phyloP scores from a whole-genome alignment of 2,329 filamentous ascomycete species.

The Parafenestella ontariensis region DNA sequence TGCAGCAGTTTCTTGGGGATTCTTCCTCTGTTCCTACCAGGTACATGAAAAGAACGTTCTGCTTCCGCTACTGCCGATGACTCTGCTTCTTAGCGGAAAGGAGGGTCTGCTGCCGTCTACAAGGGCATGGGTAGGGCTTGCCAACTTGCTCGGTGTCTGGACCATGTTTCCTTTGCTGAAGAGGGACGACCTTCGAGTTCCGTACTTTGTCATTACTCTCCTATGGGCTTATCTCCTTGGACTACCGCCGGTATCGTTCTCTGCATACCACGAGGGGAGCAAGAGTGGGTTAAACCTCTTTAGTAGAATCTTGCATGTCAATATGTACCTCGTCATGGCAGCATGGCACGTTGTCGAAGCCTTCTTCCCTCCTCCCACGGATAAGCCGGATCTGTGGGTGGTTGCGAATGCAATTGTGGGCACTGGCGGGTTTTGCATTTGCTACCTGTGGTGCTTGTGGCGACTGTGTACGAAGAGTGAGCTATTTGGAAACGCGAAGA shows the following conservation, averaged over 20 bases:
- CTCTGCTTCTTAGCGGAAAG: conserved; percentile 78
- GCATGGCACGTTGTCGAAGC: conserved; percentile 81
- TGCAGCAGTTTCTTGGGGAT: conserved; percentile 88
- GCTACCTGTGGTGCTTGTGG: conserved; percentile 91
- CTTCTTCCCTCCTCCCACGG: conserved; percentile 69
- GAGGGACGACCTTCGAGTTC: conserved; percentile 81
- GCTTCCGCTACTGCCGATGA: conserved; percentile 92
- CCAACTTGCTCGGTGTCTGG: conserved; percentile 87
- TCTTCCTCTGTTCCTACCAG: conserved; percentile 97
- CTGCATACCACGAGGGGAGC: conserved; percentile 65
- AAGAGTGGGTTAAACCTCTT: conserved; percentile 58
- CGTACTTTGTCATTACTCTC: conserved; percentile 83
- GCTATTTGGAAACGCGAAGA: conserved; percentile 42
- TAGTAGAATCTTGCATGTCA: conserved; percentile 74
- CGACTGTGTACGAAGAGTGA: conserved; percentile 69
- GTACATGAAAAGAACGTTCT: conserved; percentile 98
- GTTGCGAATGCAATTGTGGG: conserved; percentile 89
- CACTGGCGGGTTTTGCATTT: conserved; percentile 81
- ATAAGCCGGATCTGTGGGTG: conserved; percentile 93
- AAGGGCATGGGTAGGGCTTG: conserved; percentile 93
- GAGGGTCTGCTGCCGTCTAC: conserved; percentile 78
- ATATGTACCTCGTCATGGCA: conserved; percentile 79
- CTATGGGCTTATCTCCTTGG: conserved; percentile 93
- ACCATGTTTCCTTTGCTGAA: conserved; percentile 92
- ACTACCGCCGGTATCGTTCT: conserved; percentile 77